phyloP scores from a whole-genome alignment of 345 rosid genomes.

The Eucalyptus melliodora region DNA sequence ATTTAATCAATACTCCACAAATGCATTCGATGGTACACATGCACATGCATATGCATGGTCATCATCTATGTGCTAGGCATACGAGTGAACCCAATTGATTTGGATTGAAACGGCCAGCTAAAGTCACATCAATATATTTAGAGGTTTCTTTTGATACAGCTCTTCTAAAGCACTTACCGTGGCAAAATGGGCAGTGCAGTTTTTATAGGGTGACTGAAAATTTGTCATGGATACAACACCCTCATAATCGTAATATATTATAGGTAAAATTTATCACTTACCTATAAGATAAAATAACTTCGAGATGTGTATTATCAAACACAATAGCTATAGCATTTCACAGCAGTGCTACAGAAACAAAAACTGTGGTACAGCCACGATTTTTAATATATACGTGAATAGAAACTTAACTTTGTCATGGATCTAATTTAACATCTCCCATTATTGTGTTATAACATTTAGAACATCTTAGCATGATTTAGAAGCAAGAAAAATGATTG shows the following conservation, averaged over 20 bases:
- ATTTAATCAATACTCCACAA: no score
- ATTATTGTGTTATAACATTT: neutral
- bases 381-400: neutral
- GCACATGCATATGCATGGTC: no score
- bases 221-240: neutral
- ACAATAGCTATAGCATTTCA: neutral
- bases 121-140: neutral
- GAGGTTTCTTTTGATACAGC: neutral
- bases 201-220: neutral
- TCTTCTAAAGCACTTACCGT: neutral
- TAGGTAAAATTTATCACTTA: neutral
- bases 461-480: neutral
- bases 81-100: no score
- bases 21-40: neutral
- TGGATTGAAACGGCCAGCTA: neutral
- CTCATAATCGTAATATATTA: neutral
- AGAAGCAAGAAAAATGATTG: neutral
- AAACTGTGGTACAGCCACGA: neutral
- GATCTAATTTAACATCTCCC: neutral
- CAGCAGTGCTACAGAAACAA: neutral
- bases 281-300: neutral
- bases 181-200: neutral
- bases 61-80: no score
- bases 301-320: neutral
- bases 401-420: neutral